Percentiles rank a stretch among this genome's conserved stretches.
These are phyloP conservation scores for Lonicera japonica DNA, from an alignment of 129 eudicot genomes.

Conservation along the genomic window DNA sequence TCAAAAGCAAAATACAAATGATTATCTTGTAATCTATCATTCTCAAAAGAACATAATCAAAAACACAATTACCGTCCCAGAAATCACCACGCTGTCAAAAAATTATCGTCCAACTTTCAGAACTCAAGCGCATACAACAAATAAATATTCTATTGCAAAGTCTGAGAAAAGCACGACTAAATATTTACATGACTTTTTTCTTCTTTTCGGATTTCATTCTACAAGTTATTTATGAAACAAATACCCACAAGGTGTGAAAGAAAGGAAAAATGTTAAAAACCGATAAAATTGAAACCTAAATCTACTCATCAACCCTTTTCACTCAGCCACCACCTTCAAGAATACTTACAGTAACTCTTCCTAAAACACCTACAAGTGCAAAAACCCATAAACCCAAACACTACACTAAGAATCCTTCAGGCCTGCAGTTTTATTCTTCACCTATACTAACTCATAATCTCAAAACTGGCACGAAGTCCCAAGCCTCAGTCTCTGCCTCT, in stretches of 20 bases:
- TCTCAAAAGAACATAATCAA: background rate
- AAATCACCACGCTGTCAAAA: background rate
- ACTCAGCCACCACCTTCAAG: conserved; percentile 24
- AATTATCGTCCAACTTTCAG: background rate
- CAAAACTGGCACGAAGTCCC: conserved; percentile 99
- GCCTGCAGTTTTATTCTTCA: conserved; percentile 24
- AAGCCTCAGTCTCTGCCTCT: conserved; percentile 61
- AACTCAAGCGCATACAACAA: background rate
- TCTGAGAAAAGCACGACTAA: conserved; percentile 7
- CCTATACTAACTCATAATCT: conserved; percentile 30
- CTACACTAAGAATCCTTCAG: conserved; percentile 18
- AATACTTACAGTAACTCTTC: conserved; percentile 38
- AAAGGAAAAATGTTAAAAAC: conserved; percentile 14
- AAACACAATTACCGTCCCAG: background rate
- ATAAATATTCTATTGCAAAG: background rate
- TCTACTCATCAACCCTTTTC: conserved; percentile 14
- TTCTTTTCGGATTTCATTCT: conserved; percentile 26
- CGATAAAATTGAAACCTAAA: conserved; percentile 12
- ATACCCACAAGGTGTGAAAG: conserved; percentile 37
- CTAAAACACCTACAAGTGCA: conserved; percentile 2
- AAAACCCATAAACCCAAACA: conserved; percentile 15
- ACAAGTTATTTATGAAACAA: conserved; percentile 77
- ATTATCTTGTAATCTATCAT: background rate
- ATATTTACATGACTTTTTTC: conserved; percentile 33
- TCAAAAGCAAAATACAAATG: too few species aligned